Evolutionary conservation across 495 filamentous ascomycete species (phyloP).

Genomic region (Penicillium roqueforti): DNA sequence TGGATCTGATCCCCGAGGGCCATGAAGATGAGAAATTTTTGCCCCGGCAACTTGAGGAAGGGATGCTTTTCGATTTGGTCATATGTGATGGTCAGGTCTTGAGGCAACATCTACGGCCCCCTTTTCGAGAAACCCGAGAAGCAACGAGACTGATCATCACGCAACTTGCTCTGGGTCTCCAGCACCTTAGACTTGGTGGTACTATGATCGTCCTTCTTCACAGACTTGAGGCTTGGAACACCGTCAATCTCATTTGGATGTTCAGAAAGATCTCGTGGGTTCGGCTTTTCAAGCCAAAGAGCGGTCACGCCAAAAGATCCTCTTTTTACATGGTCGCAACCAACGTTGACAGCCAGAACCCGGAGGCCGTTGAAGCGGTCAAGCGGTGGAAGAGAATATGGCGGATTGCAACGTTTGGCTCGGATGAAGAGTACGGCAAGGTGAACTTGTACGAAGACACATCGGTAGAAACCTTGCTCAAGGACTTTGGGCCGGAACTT

Average conservation of each 20-base stretch:
- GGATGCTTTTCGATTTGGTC: constrained; percentile 46
- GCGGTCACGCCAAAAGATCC: constrained; percentile 37
- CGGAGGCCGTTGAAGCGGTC: constrained; percentile 36
- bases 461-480: background rate
- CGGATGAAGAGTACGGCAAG: background rate
- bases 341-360: constrained; percentile 32
- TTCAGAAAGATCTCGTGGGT: constrained; percentile 46
- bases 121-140: constrained; percentile 42
- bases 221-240: constrained; percentile 42
- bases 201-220: constrained; percentile 50
- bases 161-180: constrained; percentile 48
- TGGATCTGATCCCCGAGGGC: constrained; percentile 31
- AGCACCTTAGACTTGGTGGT: constrained; percentile 42
- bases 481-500: background rate
- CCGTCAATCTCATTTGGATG: constrained; percentile 34
- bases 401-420: background rate
- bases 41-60: constrained; percentile 10
- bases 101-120: constrained; percentile 39
- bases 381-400: background rate
- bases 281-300: constrained; percentile 45
- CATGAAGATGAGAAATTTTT: constrained; percentile 47
- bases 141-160: constrained; percentile 33
- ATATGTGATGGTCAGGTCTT: constrained; percentile 57
- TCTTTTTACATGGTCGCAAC: constrained; percentile 57
- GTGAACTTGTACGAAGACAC: background rate